A percentile compares a stretch with the other conserved stretches of the same genome.
These are phyloP conservation scores for Cladosporium sp. DNA, from an alignment of 2,329 filamentous ascomycete genomes.

Conservation along the genomic window DNA sequence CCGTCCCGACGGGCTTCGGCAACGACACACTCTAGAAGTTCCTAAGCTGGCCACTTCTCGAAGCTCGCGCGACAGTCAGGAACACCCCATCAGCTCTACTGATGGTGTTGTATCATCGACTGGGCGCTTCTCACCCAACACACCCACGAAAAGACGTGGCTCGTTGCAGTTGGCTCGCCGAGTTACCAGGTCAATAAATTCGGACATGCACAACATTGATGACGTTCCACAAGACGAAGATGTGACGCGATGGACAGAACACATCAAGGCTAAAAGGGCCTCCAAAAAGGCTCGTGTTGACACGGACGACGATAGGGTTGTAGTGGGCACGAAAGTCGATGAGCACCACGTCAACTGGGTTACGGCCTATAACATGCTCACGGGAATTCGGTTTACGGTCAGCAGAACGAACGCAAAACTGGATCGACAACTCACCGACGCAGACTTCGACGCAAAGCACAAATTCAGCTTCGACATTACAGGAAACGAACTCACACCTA, in stretches of 20 bases:
- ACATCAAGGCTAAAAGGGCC: constrained; percentile 84
- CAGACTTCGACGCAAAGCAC: constrained; percentile 88
- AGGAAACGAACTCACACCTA: constrained; percentile 94
- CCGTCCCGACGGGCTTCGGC: constrained; percentile 59
- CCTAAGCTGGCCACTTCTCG: constrained; percentile 65
- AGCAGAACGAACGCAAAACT: constrained; percentile 96
- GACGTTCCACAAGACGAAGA: constrained; percentile 81
- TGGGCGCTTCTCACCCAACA: constrained; percentile 76
- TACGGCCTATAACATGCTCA: constrained; percentile 99
- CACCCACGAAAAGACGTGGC: constrained; percentile 62
- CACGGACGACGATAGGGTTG: constrained; percentile 84
- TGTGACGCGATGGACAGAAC: constrained; percentile 85
- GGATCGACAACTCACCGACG: constrained; percentile 81
- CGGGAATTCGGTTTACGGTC: constrained; percentile 93
- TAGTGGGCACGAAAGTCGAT: constrained; percentile 96
- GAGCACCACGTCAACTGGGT: constrained; percentile 97
- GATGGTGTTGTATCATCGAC: constrained; percentile 62
- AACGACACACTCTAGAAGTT: constrained; percentile 85
- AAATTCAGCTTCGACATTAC: constrained; percentile 99
- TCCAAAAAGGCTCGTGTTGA: constrained; percentile 80
- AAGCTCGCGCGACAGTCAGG: constrained; percentile 64
- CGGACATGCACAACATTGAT: constrained; percentile 67
- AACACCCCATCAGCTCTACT: constrained; percentile 38
- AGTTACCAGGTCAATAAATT: constrained; percentile 74
- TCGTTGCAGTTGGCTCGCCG: constrained; percentile 80